phyloP scores from a whole-genome alignment of 2,329 filamentous ascomycete species.

The Emergomyces africanus region DNA sequence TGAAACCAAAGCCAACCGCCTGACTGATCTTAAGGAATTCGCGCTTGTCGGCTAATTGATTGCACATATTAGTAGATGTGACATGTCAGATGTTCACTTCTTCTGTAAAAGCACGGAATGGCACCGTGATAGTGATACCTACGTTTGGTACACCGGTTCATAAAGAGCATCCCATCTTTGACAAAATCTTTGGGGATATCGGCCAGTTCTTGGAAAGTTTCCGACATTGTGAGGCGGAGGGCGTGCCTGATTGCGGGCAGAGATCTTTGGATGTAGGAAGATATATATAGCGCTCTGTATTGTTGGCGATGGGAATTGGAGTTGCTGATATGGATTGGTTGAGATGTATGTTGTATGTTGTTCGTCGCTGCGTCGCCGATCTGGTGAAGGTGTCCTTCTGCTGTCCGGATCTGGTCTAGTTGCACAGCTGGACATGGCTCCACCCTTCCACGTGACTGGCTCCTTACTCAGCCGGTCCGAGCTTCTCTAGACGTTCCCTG shows the following conservation, averaged over 20 bases:
- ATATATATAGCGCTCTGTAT: neutral
- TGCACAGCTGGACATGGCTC: neutral
- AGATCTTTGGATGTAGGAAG: neutral
- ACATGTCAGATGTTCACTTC: neutral
- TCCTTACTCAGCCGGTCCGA: neutral
- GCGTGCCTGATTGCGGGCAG: neutral
- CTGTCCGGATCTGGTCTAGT: conserved; percentile 2
- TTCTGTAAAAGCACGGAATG: neutral
- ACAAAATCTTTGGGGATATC: conserved; percentile 45
- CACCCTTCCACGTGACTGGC: neutral
- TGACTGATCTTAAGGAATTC: conserved; percentile 51
- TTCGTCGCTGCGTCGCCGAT: no score
- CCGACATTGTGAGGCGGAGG: conserved; percentile 38
- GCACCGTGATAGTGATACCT: conserved; percentile 13
- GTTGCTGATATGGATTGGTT: neutral
- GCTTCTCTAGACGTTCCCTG: neutral
- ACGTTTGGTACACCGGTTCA: conserved; percentile 39
- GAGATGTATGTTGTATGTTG: neutral
- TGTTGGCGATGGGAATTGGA: neutral
- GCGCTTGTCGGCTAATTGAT: conserved; percentile 41
- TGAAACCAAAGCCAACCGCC: conserved; percentile 46
- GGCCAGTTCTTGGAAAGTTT: conserved; percentile 48
- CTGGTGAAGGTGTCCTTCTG: conserved; percentile 5
- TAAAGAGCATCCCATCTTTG: conserved; percentile 36
- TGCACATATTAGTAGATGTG: conserved; percentile 5